Evolutionary conservation across 768 basidiomycete species (phyloP).

Genomic region (Melanogaster broomeanus): DNA sequence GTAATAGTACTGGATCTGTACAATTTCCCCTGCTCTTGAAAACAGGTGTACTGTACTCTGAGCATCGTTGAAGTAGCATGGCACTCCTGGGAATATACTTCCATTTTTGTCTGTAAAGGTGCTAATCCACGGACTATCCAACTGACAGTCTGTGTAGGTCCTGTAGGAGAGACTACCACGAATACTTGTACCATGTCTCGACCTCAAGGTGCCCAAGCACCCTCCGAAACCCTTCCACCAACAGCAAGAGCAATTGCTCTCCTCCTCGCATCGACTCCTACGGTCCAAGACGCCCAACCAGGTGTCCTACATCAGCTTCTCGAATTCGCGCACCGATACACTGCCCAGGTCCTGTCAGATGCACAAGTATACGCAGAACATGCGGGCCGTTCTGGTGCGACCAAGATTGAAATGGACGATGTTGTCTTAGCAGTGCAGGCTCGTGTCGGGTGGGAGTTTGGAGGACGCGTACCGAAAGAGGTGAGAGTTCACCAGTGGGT

Average conservation of each 20-base stretch:
- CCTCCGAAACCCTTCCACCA: conserved; percentile 73
- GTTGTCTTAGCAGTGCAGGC: conserved; percentile 81
- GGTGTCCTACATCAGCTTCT: conserved; percentile 85
- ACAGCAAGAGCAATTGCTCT: conserved; percentile 84
- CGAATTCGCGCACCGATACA: conserved; percentile 85
- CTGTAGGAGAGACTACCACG: no score
- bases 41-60: no score
- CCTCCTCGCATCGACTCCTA: conserved; percentile 78
- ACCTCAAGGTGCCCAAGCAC: conserved; percentile 28
- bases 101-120: no score
- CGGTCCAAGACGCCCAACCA: conserved; percentile 84
- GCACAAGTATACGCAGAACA: conserved; percentile 88
- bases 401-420: conserved; percentile 82
- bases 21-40: no score
- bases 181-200: conserved; percentile 39
- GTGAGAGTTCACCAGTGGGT: conserved; percentile 39
- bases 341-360: conserved; percentile 80
- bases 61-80: no score
- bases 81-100: neutral
- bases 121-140: no score
- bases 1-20: conserved; percentile 12
- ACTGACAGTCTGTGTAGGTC: no score
- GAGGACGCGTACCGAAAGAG: conserved; percentile 87
- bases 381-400: conserved; percentile 61
- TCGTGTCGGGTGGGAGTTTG: conserved; percentile 91